These are phyloP conservation scores for Thielaviopsis populi DNA, from an alignment of 2,329 filamentous ascomycete genomes.

Conservation along the genomic window DNA sequence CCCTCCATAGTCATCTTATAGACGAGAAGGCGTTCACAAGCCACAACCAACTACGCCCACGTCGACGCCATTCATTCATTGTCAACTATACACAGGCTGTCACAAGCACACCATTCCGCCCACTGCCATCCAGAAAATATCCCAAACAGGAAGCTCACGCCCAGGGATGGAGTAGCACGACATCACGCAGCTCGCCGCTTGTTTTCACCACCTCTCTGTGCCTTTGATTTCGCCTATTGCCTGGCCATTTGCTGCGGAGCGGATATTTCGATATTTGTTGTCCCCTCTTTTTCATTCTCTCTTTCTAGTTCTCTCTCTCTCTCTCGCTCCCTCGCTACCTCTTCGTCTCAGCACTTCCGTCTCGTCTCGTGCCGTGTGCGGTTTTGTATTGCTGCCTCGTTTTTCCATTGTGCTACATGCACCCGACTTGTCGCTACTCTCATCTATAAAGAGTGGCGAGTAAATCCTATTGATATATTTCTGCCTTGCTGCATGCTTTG, in stretches of 20 bases:
- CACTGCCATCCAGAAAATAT: background rate
- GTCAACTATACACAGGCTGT: background rate
- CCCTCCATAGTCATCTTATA: background rate
- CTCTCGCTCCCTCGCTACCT: background rate
- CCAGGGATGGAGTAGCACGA: constrained; percentile 1
- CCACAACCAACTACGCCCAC: background rate
- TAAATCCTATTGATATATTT: background rate
- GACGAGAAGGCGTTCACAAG: background rate
- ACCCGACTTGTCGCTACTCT: background rate
- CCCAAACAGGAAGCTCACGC: constrained; percentile 1
- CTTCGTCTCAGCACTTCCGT: background rate
- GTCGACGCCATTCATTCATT: background rate
- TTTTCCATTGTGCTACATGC: background rate
- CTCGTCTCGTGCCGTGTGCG: background rate
- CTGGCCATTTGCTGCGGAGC: background rate
- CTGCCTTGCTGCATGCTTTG: background rate
- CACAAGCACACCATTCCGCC: background rate
- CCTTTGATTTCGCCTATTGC: constrained; percentile 4
- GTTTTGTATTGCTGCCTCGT: background rate
- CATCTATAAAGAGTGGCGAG: background rate
- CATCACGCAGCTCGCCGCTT: background rate
- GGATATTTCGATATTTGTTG: background rate
- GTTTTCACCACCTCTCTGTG: background rate
- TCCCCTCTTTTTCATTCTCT: background rate
- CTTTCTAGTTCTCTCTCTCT: background rate